Conservation (phyloP, 768 basidiomycete species). For the Tephrocybe sp. region DNA sequence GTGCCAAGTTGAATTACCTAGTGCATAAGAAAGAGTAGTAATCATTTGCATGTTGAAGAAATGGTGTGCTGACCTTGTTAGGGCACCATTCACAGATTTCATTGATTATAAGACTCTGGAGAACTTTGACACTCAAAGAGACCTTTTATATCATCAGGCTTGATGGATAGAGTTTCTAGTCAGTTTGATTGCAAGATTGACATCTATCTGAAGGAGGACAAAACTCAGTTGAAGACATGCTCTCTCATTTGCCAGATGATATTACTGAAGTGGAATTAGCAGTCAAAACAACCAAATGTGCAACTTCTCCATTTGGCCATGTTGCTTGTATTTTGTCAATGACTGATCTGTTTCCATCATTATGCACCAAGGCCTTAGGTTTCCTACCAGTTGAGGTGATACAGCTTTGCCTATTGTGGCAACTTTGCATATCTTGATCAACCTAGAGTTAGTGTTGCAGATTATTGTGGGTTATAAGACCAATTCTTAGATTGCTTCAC, state of each 20-base stretch:
- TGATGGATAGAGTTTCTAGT: slow-evolving; percentile 33
- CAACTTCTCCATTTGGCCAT: no score
- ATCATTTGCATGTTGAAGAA: slow-evolving; percentile 23
- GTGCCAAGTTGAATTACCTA: no score
- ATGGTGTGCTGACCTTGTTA: slow-evolving; percentile 25
- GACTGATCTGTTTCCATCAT: no score
- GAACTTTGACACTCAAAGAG: slow-evolving; percentile 24
- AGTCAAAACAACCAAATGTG: no score
- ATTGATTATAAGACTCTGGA: slow-evolving; percentile 34
- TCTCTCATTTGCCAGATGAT: neutral
- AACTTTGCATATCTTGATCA: neutral
- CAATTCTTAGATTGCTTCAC: neutral
- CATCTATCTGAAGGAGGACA: slow-evolving; percentile 31
- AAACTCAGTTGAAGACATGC: slow-evolving; percentile 34
- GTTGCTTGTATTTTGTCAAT: no score
- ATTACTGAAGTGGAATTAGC: neutral
- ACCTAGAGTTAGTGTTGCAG: neutral
- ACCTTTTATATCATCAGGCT: slow-evolving; percentile 25
- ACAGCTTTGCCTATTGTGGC: slow-evolving; percentile 19
- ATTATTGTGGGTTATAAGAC: slow-evolving; percentile 2
- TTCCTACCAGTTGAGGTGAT: no score
- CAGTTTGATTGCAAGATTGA: slow-evolving; percentile 33
- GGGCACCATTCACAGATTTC: slow-evolving; percentile 23
- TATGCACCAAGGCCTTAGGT: no score
- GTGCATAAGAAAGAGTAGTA: slow-evolving; percentile 18